Evolutionary conservation across 1,284 basidiomycete genomes (phyloP).

Genomic region (Moniliophthora roreri): DNA sequence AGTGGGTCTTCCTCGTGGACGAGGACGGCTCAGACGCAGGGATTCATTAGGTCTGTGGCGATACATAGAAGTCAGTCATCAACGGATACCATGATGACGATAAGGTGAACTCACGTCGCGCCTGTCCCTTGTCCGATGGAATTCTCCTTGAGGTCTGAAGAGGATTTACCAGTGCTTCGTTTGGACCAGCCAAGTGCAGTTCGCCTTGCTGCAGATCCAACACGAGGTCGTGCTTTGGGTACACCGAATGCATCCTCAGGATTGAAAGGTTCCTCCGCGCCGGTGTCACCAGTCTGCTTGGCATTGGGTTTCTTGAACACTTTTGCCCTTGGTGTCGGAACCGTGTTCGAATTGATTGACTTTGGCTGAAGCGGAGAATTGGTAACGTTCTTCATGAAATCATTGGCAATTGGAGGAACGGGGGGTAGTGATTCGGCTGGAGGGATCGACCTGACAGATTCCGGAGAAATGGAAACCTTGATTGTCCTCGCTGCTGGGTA

Average conservation of each 20-base stretch:
- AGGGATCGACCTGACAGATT: constrained; percentile 30
- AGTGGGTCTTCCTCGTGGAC: constrained; percentile 56
- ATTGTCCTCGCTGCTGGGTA: constrained; percentile 54
- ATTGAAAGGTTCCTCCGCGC: constrained; percentile 10
- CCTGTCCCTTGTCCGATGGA: constrained; percentile 37
- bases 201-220: constrained; percentile 54
- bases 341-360: constrained; percentile 20
- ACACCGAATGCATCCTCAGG: constrained; percentile 36
- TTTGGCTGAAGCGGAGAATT: constrained; percentile 19
- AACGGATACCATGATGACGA: constrained; percentile 4
- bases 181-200: constrained; percentile 62
- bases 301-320: constrained; percentile 1
- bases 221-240: constrained; percentile 44
- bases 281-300: constrained; percentile 1
- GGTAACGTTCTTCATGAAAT: constrained; percentile 28
- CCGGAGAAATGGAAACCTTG: constrained; percentile 43
- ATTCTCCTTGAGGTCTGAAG: constrained; percentile 57
- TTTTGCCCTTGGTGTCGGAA: not conserved
- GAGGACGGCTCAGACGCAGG: constrained; percentile 65
- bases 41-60: constrained; percentile 53
- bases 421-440: constrained; percentile 19
- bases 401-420: constrained; percentile 28
- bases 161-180: constrained; percentile 43
- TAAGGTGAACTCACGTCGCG: constrained; percentile 49
- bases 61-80: constrained; percentile 1